Conservation (phyloP, 1,284 basidiomycete species). For the Apiotrichum mycotoxinovorans region DNA sequence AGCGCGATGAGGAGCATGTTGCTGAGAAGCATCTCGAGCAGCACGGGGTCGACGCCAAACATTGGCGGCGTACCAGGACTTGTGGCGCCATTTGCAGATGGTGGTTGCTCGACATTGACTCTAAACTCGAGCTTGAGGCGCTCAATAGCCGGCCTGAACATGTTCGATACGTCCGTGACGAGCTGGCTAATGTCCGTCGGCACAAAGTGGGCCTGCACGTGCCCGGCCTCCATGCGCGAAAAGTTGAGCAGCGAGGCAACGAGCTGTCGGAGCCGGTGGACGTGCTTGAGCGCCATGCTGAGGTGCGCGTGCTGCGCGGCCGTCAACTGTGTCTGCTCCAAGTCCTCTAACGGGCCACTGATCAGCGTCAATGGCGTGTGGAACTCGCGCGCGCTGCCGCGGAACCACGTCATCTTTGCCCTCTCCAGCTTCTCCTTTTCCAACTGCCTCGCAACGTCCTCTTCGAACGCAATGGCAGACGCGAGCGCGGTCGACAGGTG, state of each 20-base stretch:
- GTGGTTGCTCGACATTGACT: constrained; percentile 22
- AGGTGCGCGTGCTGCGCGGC: constrained; percentile 14
- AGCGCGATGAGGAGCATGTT: constrained; percentile 39
- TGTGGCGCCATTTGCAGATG: too few species aligned
- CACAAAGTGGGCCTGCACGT: constrained; percentile 31
- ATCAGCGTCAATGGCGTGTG: constrained; percentile 33
- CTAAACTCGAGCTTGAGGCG: constrained; percentile 29
- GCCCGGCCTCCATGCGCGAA: constrained; percentile 32
- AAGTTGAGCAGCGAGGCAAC: constrained; percentile 37
- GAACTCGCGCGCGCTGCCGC: constrained; percentile 33
- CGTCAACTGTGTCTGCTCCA: constrained; percentile 13
- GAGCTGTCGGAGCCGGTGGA: constrained; percentile 30
- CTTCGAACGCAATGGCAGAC: constrained; percentile 12
- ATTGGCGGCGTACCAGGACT: too few species aligned
- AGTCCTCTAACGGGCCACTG: constrained; percentile 30
- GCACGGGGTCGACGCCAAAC: constrained; percentile 32
- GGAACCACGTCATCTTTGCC: constrained; percentile 30
- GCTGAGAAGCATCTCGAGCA: constrained; percentile 44
- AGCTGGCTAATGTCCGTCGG: constrained; percentile 35
- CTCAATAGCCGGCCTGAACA: constrained; percentile 36
- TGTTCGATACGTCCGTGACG: constrained; percentile 36
- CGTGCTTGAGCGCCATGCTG: constrained; percentile 30
- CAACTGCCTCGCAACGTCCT: constrained; percentile 5
- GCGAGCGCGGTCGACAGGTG: constrained; percentile 15
- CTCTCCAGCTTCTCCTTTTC: constrained; percentile 19